Evolutionary conservation across 805 yeast species (phyloP).

Genomic region (Ogataea glucozyma): DNA sequence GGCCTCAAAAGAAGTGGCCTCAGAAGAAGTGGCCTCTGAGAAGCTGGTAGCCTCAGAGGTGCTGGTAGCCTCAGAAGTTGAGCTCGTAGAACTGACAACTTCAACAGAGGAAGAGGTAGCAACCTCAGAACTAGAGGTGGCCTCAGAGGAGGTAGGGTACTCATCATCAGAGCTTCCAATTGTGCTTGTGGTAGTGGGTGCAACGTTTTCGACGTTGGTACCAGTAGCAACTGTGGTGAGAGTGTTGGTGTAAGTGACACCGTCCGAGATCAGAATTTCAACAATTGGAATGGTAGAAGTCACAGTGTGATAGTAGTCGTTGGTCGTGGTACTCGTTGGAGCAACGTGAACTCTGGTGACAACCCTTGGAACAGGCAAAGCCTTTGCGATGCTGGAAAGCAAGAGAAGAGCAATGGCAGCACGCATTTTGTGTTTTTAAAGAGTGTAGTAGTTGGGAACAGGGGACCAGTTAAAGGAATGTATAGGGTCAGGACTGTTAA

Average conservation of each 20-base stretch:
- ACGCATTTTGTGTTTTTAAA: constrained; percentile 3
- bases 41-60: constrained; percentile 19
- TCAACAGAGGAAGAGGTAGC: constrained; percentile 11
- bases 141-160: constrained; percentile 10
- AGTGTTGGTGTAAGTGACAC: constrained; percentile 52
- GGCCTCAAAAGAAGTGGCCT: constrained; percentile 14
- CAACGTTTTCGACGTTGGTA: constrained; percentile 13
- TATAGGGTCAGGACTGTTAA: constrained; percentile 3
- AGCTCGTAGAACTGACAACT: constrained; percentile 9
- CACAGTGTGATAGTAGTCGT: constrained; percentile 41
- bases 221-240: constrained; percentile 40
- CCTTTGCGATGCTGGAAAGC: constrained; percentile 15
- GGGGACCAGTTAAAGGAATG: constrained; percentile 5
- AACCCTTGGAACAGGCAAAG: constrained; percentile 22
- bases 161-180: constrained; percentile 15
- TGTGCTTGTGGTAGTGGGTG: constrained; percentile 21
- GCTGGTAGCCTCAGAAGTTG: constrained; percentile 22
- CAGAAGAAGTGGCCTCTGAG: constrained; percentile 20
- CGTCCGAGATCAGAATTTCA: constrained; percentile 51
- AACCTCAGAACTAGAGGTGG: constrained; percentile 7
- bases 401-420: constrained; percentile 6
- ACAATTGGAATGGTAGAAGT: constrained; percentile 54
- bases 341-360: constrained; percentile 35
- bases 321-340: constrained; percentile 35
- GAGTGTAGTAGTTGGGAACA: constrained; percentile 3